Evolutionary conservation across 2,329 filamentous ascomycete species (phyloP), one percentile per base, ranked within the genome.

Genomic region (Lasiodiplodia gonubiensis): DNA sequence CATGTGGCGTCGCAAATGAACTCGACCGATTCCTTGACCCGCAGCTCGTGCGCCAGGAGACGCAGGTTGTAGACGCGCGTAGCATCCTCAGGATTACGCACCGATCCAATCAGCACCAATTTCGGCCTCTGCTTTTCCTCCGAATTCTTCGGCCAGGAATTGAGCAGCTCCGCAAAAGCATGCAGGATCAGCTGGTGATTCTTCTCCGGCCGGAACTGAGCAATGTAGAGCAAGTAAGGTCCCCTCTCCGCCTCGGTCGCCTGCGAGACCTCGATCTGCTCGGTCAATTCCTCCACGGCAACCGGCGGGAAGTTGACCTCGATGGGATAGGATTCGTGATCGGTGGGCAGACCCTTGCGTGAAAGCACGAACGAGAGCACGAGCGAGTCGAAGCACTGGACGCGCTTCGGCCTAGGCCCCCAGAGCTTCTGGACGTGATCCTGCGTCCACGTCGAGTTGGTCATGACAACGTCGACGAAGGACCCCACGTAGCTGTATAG

Each of bases 151-250:
- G 75, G 72, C 12, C 72, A 73, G 3, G 75, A 70, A 23, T 72
- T 69, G 69, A 92, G 80, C 74, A 97, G 94, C 64, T 89, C 82
- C 37, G 93, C 88, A 75, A 97, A 99, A 0, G 95, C 89, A 72
- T 92, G 87, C 51, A 99, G 82, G 66, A 99, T 91, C 27, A 97
- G 86, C 46, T 90, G 85, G 80, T 99, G 95, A 78, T 97, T 97
- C 84, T 99, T 99, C 79, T 99, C 95, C 0, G 95, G 94, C 0
- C 95, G 90, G 78, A 99, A 99, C 78, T 99, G 95, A 2, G 94
- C 95, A 73, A 99, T 97, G 81, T 97, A 99, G 21, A 99, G 84
- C 16, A 99, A 81, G 49, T 89, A 86, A 51, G 88, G 89, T 70
- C 92, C 86, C 42, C 95, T 89, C 61, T 82, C 81, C 72, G 85